These are phyloP conservation scores for Crepidotus sp. DNA, from an alignment of 1,284 basidiomycete genomes.

Conservation along the genomic window DNA sequence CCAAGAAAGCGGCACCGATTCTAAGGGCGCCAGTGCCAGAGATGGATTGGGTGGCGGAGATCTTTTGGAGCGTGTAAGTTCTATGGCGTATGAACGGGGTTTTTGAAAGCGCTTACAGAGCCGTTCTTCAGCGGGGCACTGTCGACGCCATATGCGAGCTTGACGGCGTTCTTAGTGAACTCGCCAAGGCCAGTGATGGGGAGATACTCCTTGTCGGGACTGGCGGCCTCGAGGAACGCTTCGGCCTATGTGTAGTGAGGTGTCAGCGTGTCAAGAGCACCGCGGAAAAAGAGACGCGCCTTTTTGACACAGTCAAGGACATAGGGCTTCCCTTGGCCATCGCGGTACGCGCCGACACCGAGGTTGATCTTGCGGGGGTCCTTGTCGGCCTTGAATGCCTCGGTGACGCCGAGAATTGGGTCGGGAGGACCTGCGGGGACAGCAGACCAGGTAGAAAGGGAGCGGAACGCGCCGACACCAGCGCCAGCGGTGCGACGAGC, in stretches of 20 bases:
- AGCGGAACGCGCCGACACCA: slow-evolving; percentile 30
- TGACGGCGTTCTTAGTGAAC: slow-evolving; percentile 85
- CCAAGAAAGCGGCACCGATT: slow-evolving; percentile 92
- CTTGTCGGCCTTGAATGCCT: slow-evolving; percentile 93
- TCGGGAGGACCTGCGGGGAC: slow-evolving; percentile 89
- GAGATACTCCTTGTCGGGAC: slow-evolving; percentile 95
- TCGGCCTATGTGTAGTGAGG: slow-evolving; percentile 72
- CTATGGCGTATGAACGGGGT: neutral
- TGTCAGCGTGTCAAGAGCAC: slow-evolving; percentile 2
- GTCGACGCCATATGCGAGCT: slow-evolving; percentile 87
- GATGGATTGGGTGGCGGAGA: slow-evolving; percentile 92
- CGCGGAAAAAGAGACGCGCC: slow-evolving; percentile 33
- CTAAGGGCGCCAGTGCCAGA: slow-evolving; percentile 97
- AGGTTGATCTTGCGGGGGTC: slow-evolving; percentile 93
- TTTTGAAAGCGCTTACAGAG: slow-evolving; percentile 47
- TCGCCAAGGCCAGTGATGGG: slow-evolving; percentile 88
- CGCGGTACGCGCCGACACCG: slow-evolving; percentile 92
- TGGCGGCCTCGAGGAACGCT: slow-evolving; percentile 55
- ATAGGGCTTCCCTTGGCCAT: slow-evolving; percentile 93
- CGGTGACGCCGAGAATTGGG: slow-evolving; percentile 87
- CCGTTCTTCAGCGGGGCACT: slow-evolving; percentile 68
- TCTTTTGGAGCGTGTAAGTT: slow-evolving; percentile 36
- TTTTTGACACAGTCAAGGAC: slow-evolving; percentile 86
- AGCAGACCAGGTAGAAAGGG: slow-evolving; percentile 71
- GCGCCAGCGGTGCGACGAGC: slow-evolving; percentile 35